phyloP scores from a whole-genome alignment of 2,329 filamentous ascomycete genomes.

The Aspergillus sp. region DNA sequence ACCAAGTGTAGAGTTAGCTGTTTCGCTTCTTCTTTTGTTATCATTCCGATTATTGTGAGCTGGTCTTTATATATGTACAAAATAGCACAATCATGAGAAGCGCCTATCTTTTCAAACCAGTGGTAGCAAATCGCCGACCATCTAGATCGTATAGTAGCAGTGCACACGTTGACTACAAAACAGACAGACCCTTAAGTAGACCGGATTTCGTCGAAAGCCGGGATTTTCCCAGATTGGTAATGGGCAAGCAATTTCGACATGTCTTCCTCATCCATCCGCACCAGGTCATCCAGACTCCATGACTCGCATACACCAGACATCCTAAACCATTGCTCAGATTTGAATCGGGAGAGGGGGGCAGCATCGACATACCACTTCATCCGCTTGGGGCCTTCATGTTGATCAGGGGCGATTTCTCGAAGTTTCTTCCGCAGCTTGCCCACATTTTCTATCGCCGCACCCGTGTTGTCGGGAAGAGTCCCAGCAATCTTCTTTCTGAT shows the following conservation, averaged over 20 bases:
- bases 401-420: constrained; percentile 68
- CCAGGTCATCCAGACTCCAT: constrained; percentile 82
- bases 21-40: constrained; percentile 7
- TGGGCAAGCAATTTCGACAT: constrained; percentile 81
- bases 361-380: constrained; percentile 72
- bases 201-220: constrained; percentile 35
- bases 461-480: constrained; percentile 72
- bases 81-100: constrained; percentile 7
- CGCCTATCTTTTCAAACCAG: neutral
- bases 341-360: neutral
- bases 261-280: constrained; percentile 74
- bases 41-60: constrained; percentile 1
- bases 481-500: constrained; percentile 79
- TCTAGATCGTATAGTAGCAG: neutral
- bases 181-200: constrained; percentile 3
- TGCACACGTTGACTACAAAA: neutral
- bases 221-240: constrained; percentile 52
- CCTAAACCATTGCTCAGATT: constrained; percentile 46
- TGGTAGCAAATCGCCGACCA: too few species aligned
- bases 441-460: constrained; percentile 80
- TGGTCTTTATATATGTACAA: constrained; percentile 14
- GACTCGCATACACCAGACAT: constrained; percentile 89
- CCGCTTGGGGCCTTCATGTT: constrained; percentile 74
- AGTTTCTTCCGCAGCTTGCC: constrained; percentile 77
- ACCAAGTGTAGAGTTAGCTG: constrained; percentile 21